Base-by-base conservation (phyloP, 805 yeast species). In the Ogataea methylovora region DNA sequence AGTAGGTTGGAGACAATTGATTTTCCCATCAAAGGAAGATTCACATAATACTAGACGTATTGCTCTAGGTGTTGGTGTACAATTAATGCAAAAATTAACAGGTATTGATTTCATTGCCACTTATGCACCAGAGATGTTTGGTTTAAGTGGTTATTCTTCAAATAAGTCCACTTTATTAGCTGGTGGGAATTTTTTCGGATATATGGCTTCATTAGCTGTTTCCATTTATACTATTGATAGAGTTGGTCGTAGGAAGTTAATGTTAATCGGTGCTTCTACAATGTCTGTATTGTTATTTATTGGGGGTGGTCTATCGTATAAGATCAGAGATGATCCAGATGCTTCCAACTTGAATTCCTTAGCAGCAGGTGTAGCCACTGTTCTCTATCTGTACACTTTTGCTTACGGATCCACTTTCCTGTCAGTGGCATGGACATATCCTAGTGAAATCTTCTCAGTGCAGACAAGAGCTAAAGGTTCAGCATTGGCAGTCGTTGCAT, bases 31-130 rank as follows among this genome's bases (percentile, higher is more conserved):
- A 20, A 19, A 26, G 10, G 18, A 21, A 4, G 34, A 34, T 23
- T 29, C 49, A 27, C 57, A 52, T 24, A 48, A 52, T 12, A 42
- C 45, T 5, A 41, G 54, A 39, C 34, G 52, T 29, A 32, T 45
- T 32, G 41, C 41, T 28, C 45, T 60, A 38, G 62, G 49, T 18
- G 38, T 54, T 35, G 53, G 60, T 60, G 46, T 58, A 33, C 61
- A 56, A 40, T 49, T 58, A 26, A 34, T 59, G 40, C 64, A 59
- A 41, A 60, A 59, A 37, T 56, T 60, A 58, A 56, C 66, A 31
- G 76, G 73, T 39, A 67, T 65, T 43, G 71, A 67, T 42, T 63
- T 69, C 38, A 47, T 49, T 31, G 48, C 53, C 8, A 51, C 36
- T 38, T 49, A 49, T 30, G 46, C 39, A 62, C 69, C 66, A 30